Evolutionary conservation across 345 rosid genomes (phyloP).

Genomic region (Hibiscus trionum): DNA sequence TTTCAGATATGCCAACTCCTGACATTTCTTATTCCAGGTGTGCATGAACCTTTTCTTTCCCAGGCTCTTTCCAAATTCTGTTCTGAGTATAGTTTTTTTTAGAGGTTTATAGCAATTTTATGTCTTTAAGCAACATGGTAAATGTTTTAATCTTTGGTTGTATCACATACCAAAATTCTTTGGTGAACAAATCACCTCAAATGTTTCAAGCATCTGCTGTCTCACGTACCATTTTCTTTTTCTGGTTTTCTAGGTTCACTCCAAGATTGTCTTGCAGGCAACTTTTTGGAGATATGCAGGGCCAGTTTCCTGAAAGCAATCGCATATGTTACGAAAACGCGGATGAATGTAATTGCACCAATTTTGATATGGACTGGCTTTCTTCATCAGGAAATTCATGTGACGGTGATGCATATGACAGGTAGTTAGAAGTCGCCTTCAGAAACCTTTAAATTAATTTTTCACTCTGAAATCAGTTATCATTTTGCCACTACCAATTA

Average conservation of each 20-base stretch:
- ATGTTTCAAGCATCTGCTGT: too few relatives aligned
- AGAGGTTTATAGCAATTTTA: neutral
- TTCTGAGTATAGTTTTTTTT: neutral
- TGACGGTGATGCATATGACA: slow-evolving; percentile 61
- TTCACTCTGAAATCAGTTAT: neutral
- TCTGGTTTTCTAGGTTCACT: slow-evolving; percentile 31
- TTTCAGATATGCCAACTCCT: slow-evolving; percentile 53
- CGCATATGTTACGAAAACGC: slow-evolving; percentile 41
- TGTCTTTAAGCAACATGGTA: neutral
- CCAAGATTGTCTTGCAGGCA: slow-evolving; percentile 26
- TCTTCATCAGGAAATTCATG: slow-evolving; percentile 91
- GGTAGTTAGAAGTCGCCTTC: slow-evolving; percentile 30
- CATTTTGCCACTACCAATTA: neutral
- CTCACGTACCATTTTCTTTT: too few relatives aligned
- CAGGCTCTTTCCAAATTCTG: neutral
- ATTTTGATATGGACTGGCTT: slow-evolving; percentile 76
- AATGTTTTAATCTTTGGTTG: neutral
- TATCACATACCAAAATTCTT: too few relatives aligned
- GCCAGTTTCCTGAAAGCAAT: slow-evolving; percentile 35
- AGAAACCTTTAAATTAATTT: neutral
- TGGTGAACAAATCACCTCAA: too few relatives aligned
- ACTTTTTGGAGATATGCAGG: slow-evolving; percentile 32
- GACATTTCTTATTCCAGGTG: slow-evolving; percentile 52
- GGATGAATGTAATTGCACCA: slow-evolving; percentile 49
- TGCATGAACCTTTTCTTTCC: neutral